Evolutionary conservation across 2,329 filamentous ascomycete species (phyloP).

Genomic region (Penicillium thymicola): DNA sequence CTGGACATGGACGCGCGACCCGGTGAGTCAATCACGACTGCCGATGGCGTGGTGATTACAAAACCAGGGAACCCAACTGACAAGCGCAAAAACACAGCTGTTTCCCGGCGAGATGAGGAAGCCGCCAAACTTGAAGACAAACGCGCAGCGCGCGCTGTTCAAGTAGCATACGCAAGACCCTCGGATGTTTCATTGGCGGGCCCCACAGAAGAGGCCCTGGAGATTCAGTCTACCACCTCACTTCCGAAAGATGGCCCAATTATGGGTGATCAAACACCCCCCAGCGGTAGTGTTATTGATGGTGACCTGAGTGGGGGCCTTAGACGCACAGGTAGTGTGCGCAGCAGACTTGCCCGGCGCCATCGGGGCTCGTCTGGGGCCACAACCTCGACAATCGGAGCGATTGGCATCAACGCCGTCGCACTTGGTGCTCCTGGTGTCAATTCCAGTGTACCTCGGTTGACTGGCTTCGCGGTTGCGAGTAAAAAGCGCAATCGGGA

Average conservation of each 20-base stretch:
- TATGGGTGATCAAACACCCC: slow-evolving; percentile 62
- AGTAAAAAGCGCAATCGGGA: slow-evolving; percentile 95
- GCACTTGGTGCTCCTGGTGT: slow-evolving; percentile 64
- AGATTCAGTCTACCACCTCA: slow-evolving; percentile 30
- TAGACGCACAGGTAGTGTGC: slow-evolving; percentile 64
- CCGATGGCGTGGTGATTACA: slow-evolving; percentile 38
- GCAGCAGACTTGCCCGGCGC: slow-evolving; percentile 62
- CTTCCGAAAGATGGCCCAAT: slow-evolving; percentile 26
- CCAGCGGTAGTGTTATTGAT: slow-evolving; percentile 62
- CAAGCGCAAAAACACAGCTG: slow-evolving; percentile 37
- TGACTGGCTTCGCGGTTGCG: slow-evolving; percentile 93
- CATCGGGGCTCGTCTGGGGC: slow-evolving; percentile 80
- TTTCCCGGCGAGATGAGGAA: slow-evolving; percentile 48
- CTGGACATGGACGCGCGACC: slow-evolving; percentile 62
- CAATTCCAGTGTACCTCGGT: slow-evolving; percentile 62
- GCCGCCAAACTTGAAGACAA: slow-evolving; percentile 58
- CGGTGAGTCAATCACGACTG: slow-evolving; percentile 35
- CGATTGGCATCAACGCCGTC: slow-evolving; percentile 67
- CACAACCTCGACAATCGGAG: slow-evolving; percentile 66
- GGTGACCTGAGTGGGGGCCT: slow-evolving; percentile 55
- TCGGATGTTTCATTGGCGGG: slow-evolving; percentile 39
- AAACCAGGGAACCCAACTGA: slow-evolving; percentile 32
- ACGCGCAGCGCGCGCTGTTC: slow-evolving; percentile 58
- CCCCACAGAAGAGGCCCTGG: slow-evolving; percentile 35
- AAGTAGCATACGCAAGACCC: slow-evolving; percentile 55